A percentile compares a stretch with the other conserved stretches of the same genome.
Evolutionary conservation across 2,329 filamentous ascomycete species (phyloP).

Genomic region (Proliferodiscus dingleyae): DNA sequence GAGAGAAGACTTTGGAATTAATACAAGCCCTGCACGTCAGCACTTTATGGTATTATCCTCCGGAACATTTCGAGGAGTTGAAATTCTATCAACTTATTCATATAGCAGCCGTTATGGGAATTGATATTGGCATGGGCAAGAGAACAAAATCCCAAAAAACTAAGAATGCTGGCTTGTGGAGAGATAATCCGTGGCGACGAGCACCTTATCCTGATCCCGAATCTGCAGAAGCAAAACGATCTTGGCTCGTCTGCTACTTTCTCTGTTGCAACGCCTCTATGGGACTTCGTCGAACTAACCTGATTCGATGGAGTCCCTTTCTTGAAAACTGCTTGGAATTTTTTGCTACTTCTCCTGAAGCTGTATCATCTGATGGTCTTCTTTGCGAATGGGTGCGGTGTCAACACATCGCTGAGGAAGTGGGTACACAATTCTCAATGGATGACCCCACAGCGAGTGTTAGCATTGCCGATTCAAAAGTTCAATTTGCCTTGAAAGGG

Average conservation of each 20-base stretch:
- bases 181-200: conserved; percentile 39
- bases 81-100: conserved; percentile 49
- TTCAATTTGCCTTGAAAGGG: conserved; percentile 49
- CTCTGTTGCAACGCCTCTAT: conserved; percentile 38
- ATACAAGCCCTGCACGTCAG: conserved; percentile 45
- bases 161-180: conserved; percentile 38
- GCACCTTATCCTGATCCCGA: conserved; percentile 31
- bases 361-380: conserved; percentile 35
- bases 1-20: conserved; percentile 47
- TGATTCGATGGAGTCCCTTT: conserved; percentile 40
- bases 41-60: conserved; percentile 46
- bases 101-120: conserved; percentile 46
- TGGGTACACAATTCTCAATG: conserved; percentile 52
- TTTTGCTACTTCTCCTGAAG: conserved; percentile 38
- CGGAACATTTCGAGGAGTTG: conserved; percentile 41
- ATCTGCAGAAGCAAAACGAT: conserved; percentile 31
- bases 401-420: conserved; percentile 49
- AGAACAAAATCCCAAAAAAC: conserved; percentile 26
- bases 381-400: conserved; percentile 40
- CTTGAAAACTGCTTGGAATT: conserved; percentile 41
- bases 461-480: conserved; percentile 48
- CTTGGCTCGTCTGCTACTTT: conserved; percentile 34
- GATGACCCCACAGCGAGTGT: conserved; percentile 36
- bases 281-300: conserved; percentile 40
- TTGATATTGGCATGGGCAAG: conserved; percentile 33